Conservation (phyloP, 805 yeast genomes). For the Ogataea kodamae region DNA sequence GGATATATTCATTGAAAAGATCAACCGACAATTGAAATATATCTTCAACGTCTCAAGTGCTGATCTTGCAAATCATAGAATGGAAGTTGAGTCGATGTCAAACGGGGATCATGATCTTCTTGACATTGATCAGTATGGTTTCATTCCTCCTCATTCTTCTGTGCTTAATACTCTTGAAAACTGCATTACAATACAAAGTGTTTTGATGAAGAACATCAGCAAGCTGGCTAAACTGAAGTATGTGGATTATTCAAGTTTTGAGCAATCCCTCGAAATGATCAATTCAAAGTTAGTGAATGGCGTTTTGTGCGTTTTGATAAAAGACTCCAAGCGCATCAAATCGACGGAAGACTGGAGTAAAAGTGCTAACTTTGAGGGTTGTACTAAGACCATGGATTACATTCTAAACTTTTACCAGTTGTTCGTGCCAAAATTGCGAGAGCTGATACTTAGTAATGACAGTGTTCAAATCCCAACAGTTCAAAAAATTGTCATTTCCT, state of each 20-base stretch:
- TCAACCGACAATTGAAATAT: slow-evolving; percentile 28
- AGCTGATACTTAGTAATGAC: slow-evolving; percentile 20
- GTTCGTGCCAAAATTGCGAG: slow-evolving; percentile 33
- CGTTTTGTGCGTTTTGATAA: slow-evolving; percentile 23
- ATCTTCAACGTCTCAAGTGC: slow-evolving; percentile 35
- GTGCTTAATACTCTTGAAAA: slow-evolving; percentile 56
- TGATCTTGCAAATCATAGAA: slow-evolving; percentile 31
- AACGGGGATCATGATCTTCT: slow-evolving; percentile 9
- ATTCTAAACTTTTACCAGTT: slow-evolving; percentile 37
- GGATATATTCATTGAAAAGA: slow-evolving; percentile 25
- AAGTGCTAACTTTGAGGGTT: slow-evolving; percentile 29
- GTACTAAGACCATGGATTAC: slow-evolving; percentile 37
- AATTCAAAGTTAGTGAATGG: slow-evolving; percentile 28
- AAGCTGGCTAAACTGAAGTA: slow-evolving; percentile 37
- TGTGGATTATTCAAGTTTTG: slow-evolving; percentile 24
- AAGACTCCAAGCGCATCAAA: slow-evolving; percentile 24
- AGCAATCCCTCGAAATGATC: slow-evolving; percentile 18
- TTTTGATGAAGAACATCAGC: slow-evolving; percentile 32
- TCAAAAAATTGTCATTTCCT: slow-evolving; percentile 33
- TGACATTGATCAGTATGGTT: slow-evolving; percentile 39
- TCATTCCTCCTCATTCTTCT: slow-evolving; percentile 63
- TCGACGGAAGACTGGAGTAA: slow-evolving; percentile 39
- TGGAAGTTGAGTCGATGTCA: background rate
- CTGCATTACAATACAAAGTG: slow-evolving; percentile 43
- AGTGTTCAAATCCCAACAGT: slow-evolving; percentile 24